Conservation (phyloP, 2,329 filamentous ascomycete genomes). For the Epichloe elymi region DNA sequence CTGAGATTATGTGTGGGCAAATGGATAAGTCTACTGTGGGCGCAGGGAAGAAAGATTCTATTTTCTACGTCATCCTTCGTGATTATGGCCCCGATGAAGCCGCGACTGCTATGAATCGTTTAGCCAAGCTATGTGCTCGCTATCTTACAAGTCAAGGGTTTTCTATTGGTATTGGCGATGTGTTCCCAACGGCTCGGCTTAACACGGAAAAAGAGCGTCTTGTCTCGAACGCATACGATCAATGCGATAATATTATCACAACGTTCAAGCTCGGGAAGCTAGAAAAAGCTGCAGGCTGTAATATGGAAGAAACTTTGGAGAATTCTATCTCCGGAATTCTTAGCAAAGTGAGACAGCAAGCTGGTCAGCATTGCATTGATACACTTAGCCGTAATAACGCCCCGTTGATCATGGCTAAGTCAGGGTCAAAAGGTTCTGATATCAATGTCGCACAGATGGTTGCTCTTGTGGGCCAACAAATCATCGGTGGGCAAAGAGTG, state of each 20-base stretch:
- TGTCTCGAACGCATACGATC: slow-evolving; percentile 63
- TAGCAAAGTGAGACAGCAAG: slow-evolving; percentile 80
- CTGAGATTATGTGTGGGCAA: slow-evolving; percentile 89
- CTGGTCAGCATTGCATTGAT: slow-evolving; percentile 80
- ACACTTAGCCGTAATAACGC: slow-evolving; percentile 86
- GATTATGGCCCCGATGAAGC: slow-evolving; percentile 88
- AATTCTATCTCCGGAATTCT: slow-evolving; percentile 83
- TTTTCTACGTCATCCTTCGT: slow-evolving; percentile 92
- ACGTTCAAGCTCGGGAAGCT: slow-evolving; percentile 70
- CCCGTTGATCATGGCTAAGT: slow-evolving; percentile 92
- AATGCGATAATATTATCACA: slow-evolving; percentile 73
- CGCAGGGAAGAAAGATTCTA: slow-evolving; percentile 90
- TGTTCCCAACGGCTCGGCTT: slow-evolving; percentile 66
- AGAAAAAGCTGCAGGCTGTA: slow-evolving; percentile 76
- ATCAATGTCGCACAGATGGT: slow-evolving; percentile 99
- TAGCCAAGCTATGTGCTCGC: slow-evolving; percentile 81
- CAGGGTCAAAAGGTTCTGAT: slow-evolving; percentile 89
- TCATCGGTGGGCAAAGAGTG: slow-evolving; percentile 88
- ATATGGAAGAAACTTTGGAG: slow-evolving; percentile 84
- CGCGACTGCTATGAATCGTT: slow-evolving; percentile 81
- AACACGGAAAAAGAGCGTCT: slow-evolving; percentile 61
- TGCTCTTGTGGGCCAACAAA: slow-evolving; percentile 91
- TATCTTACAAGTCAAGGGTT: slow-evolving; percentile 85
- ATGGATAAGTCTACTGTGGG: slow-evolving; percentile 99
- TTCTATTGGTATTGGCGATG: slow-evolving; percentile 90